Base-by-base conservation (phyloP, 257 asterid genomes). In the Apocynum venetum region DNA sequence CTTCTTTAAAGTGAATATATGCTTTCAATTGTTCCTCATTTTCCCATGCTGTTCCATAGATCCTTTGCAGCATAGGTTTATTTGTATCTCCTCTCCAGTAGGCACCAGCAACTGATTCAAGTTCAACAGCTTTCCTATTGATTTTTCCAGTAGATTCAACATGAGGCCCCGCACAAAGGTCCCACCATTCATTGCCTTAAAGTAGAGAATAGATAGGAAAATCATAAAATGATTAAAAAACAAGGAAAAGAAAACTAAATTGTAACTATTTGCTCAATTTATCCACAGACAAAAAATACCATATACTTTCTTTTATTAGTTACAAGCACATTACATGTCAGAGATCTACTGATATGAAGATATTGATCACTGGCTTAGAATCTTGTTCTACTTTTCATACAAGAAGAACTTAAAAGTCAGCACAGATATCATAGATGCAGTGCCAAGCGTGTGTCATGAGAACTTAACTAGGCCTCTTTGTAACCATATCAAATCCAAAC, bases 81-180 rank as follows among this genome's bases (percentile, higher is more conserved):
- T 86, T 84, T 72, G 85, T 87, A 77, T 95, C 97, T 82, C 99
- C 98, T 87, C 99, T 88, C 99, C 99, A 95, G 88, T 95, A 95
- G 75, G 99, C 99, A 83, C 99, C 99, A 77, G 99, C 99, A 82
- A 95, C 97, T 69, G 98, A 95, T 83, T 95, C 99, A 75, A 95
- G 99, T 68, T 91, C 94, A 59, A 95, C 83, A 77, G 97, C 97
- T 83, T 90, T 95, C 77, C 86, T 91, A 82, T 88, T 88, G 79
- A 95, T 95, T 70, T 88, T 82, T 69, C 98, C 99, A 70, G 99
- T 95, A 82, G 96, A 86, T 85, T 95, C 99, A 77, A 95, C 97
- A 88, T 95, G 99, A 78, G 98, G 99, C 71, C 99, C 99, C 72
- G 98, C 99, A 90, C 99, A 95, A 83, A 95, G 98, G 86, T 93